Base-by-base conservation (phyloP, 768 basidiomycete species). In the Leccinum obscurum region DNA sequence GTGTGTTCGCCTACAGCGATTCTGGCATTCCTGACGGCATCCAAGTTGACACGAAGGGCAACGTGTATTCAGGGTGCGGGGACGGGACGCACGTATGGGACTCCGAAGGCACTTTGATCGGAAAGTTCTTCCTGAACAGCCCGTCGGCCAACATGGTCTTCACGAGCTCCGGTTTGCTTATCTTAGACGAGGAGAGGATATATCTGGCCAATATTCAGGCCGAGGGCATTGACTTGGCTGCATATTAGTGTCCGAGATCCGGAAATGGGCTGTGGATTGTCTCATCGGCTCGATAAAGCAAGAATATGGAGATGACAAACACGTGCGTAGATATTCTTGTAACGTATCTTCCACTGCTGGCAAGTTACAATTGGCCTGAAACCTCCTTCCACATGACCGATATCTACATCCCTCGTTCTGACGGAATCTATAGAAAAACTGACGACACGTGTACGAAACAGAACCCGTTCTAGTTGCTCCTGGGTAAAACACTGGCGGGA, bases 51-150 rank as follows among this genome's bases (percentile, higher is more conserved):
- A 75, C 75, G 4, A 67, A 78, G 0, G 88, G 87, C 0, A 90
- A 91, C 64, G 81, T 92, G 0, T 91, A 84, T 67, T 76, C 85
- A 1, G 86, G 85, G 2, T 83, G 83, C 57, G 87, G 83, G n/a
- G 89, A 90, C 58, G 89, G 88, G 41, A 80, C 84, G 1, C 83
- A 89, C 28, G 86, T 87, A 6, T 86, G 84, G 81, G 78, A 81
- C 64, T 55, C 75, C 13, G 67, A 80, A 20, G 87, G 88, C 1
- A 80, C 77, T 1, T 76, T 89, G 1, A 73, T 89, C 1, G 59
- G 64, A 28, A 65, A 65, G 34, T 58, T 66, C 56, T 62, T 55
- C 3, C 8, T 84, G 3, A 66, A 52, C 26, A 72, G 62, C 14
- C 70, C 71, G 30, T 68, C 65, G 2, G 70, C 79, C n/a, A 75